Conservation (phyloP, 2,329 filamentous ascomycete species). For the Ascochyta clinopodiicola region DNA sequence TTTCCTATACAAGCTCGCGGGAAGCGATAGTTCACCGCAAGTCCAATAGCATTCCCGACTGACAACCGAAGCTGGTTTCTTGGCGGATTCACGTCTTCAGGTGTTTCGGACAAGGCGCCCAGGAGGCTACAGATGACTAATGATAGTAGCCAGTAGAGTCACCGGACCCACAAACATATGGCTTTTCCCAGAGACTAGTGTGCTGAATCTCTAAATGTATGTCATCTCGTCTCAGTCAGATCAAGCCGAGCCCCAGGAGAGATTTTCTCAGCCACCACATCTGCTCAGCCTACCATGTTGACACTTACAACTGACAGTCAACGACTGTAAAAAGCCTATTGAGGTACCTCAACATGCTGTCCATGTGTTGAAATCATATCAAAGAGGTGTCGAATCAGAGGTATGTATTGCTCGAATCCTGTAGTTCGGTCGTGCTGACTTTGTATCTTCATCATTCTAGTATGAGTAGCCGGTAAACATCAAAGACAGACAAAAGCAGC, state of each 20-base stretch:
- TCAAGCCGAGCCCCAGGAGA: background rate
- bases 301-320: too few species aligned
- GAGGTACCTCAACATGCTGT: too few species aligned
- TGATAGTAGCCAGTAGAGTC: background rate
- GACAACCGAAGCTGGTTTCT: background rate
- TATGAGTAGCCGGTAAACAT: background rate
- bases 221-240: slow-evolving; percentile 10
- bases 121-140: background rate
- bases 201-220: background rate
- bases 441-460: background rate
- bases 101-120: background rate
- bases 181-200: background rate
- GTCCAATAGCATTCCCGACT: background rate
- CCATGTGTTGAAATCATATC: too few species aligned
- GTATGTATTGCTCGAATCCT: background rate
- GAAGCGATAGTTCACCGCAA: background rate
- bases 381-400: background rate
- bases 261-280: slow-evolving; percentile 2
- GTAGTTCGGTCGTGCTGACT: background rate
- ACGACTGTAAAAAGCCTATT: background rate
- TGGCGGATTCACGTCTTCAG: background rate
- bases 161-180: background rate
- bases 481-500: background rate
- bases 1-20: background rate
- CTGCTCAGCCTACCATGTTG: background rate